These are phyloP conservation scores for Malus asiatica DNA, from an alignment of 306 rosid genomes.

Conservation along the genomic window DNA sequence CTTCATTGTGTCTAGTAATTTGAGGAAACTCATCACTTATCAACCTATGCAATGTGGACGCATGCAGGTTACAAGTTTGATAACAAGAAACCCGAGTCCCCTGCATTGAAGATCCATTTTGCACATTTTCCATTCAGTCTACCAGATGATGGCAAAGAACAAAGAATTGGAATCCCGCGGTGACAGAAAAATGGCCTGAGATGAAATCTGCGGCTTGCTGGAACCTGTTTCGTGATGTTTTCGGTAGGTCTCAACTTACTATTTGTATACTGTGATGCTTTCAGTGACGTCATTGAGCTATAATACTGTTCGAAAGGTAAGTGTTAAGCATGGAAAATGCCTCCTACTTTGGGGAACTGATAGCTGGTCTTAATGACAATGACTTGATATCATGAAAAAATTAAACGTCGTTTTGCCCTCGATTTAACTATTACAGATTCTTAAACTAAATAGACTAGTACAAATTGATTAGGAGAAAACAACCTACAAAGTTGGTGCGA, in stretches of 20 bases:
- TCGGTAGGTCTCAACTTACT: background rate
- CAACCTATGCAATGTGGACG: constrained; percentile 14
- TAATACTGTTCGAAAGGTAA: background rate
- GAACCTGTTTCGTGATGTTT: background rate
- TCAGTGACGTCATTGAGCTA: background rate
- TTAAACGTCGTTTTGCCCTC: background rate
- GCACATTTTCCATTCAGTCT: constrained; percentile 78
- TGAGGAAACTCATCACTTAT: background rate
- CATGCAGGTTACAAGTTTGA: constrained; percentile 75
- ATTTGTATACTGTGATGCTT: background rate
- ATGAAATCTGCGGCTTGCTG: constrained; percentile 2
- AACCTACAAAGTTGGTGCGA: background rate
- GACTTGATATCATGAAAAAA: background rate
- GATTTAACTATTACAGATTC: background rate
- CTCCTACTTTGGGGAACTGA: background rate
- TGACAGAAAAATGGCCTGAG: constrained; percentile 16
- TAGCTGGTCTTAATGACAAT: background rate
- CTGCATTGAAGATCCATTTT: constrained; percentile 51
- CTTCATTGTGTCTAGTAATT: background rate
- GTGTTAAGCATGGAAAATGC: background rate
- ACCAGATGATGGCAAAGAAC: constrained; percentile 35
- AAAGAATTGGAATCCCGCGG: constrained; percentile 10
- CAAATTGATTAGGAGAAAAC: background rate
- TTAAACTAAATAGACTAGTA: background rate
- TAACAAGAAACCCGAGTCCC: constrained; percentile 55